Evolutionary conservation across 768 basidiomycete species (phyloP).

Genomic region (Pulveroboletus sp.): DNA sequence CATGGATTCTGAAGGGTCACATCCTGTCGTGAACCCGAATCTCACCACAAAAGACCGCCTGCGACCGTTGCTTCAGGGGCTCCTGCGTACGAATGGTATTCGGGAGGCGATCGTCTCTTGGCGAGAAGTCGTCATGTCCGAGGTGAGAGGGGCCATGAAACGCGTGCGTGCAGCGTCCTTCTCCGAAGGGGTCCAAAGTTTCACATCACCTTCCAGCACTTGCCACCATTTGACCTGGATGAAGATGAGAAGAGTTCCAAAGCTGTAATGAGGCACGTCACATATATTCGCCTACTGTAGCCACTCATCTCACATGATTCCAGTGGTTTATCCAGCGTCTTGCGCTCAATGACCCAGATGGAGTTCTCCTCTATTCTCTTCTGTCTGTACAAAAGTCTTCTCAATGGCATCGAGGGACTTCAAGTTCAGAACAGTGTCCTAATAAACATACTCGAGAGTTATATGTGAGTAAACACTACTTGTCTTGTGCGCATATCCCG

Average conservation of each 20-base stretch:
- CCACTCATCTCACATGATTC: slow-evolving; percentile 2
- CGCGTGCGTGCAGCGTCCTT: slow-evolving; percentile 42
- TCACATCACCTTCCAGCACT: slow-evolving; percentile 37
- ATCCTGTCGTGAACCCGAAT: slow-evolving; percentile 26
- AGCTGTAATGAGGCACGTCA: slow-evolving; percentile 23
- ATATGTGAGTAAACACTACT: slow-evolving; percentile 32
- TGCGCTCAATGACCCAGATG: slow-evolving; percentile 63
- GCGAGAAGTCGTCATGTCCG: slow-evolving; percentile 61
- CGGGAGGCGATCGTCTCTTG: slow-evolving; percentile 65
- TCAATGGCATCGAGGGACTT: slow-evolving; percentile 64
- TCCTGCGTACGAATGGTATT: slow-evolving; percentile 67
- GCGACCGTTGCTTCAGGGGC: slow-evolving; percentile 70
- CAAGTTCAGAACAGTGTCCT: slow-evolving; percentile 57
- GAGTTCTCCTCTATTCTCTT: slow-evolving; percentile 64
- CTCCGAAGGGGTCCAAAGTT: not conserved
- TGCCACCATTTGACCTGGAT: slow-evolving; percentile 55
- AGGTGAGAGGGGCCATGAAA: slow-evolving; percentile 53
- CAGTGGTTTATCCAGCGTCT: slow-evolving; percentile 43
- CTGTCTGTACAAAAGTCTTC: slow-evolving; percentile 53
- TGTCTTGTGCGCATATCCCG: not conserved
- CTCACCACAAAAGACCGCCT: slow-evolving; percentile 57
- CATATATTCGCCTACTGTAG: not conserved
- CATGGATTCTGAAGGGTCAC: slow-evolving; percentile 13
- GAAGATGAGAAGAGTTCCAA: slow-evolving; percentile 43
- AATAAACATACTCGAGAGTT: slow-evolving; percentile 49